phyloP scores from a whole-genome alignment of 2,329 filamentous ascomycete genomes.

The Fusarium multiceps region DNA sequence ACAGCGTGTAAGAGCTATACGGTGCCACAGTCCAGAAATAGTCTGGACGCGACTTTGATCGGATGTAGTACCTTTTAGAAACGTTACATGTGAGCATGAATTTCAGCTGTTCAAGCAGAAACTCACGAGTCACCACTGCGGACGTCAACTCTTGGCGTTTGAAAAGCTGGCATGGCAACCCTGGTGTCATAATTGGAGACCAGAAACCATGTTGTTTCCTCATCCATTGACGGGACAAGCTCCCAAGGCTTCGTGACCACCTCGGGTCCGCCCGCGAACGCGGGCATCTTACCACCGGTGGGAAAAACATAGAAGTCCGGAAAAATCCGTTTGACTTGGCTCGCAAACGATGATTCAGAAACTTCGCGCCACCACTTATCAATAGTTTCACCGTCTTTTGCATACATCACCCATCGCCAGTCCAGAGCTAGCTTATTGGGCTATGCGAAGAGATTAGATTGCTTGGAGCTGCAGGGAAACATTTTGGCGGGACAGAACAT shows the following conservation, averaged over 20 bases:
- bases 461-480: background rate
- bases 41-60: background rate
- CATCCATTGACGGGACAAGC: background rate
- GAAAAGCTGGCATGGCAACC: background rate
- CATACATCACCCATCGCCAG: background rate
- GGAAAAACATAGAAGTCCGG: background rate
- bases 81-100: background rate
- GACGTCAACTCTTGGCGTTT: background rate
- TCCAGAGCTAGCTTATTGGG: background rate
- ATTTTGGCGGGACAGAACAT: background rate
- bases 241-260: background rate
- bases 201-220: background rate
- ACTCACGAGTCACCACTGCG: background rate
- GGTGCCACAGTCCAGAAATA: background rate
- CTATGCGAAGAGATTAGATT: background rate
- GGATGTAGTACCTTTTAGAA: background rate
- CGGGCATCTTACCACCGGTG: no score
- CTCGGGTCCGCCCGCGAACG: no score
- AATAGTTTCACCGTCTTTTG: background rate
- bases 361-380: background rate
- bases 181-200: background rate
- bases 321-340: background rate
- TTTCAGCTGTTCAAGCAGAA: accelerated
- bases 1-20: background rate
- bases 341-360: background rate